Percentiles rank a stretch among this genome's conserved stretches.
These are phyloP conservation scores for Mycosphaerella sp. DNA, from an alignment of 2,329 filamentous ascomycete genomes.

Conservation along the genomic window DNA sequence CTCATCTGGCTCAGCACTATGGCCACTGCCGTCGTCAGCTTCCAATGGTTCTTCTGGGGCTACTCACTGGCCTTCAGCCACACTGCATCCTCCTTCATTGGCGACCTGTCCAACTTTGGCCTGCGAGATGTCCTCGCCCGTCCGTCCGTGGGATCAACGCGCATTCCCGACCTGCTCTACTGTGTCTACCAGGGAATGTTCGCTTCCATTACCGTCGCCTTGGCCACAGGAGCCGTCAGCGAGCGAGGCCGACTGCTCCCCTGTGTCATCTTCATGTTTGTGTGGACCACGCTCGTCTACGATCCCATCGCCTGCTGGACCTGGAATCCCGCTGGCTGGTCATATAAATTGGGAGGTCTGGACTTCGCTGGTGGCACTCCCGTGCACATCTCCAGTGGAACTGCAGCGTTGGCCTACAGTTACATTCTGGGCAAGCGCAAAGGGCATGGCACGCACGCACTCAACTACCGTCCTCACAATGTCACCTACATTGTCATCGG, in stretches of 20 bases:
- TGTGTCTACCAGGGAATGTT: conserved; percentile 87
- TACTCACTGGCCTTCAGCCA: conserved; percentile 80
- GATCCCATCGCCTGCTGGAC: conserved; percentile 94
- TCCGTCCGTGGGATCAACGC: conserved; percentile 65
- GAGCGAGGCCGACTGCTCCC: conserved; percentile 85
- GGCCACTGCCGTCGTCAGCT: conserved; percentile 69
- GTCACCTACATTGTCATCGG: conserved; percentile 88
- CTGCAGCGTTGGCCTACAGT: conserved; percentile 78
- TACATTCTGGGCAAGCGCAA: conserved; percentile 83
- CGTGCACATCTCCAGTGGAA: conserved; percentile 82
- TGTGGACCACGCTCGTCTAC: conserved; percentile 86
- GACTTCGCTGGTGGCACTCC: conserved; percentile 89
- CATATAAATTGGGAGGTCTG: conserved; percentile 68
- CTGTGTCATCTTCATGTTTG: conserved; percentile 84
- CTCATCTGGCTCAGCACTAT: conserved; percentile 82
- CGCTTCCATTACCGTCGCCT: conserved; percentile 76
- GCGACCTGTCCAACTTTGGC: conserved; percentile 71
- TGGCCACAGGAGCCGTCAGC: conserved; percentile 76
- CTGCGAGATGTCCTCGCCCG: conserved; percentile 67
- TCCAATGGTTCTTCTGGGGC: conserved; percentile 97
- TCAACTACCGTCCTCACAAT: conserved; percentile 90
- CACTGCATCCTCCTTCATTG: conserved; percentile 66
- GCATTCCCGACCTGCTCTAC: conserved; percentile 77
- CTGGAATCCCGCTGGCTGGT: conserved; percentile 81
- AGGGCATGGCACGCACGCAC: conserved; percentile 77